Conservation (phyloP, 2,329 filamentous ascomycete genomes). For the Huntiella savannae region DNA sequence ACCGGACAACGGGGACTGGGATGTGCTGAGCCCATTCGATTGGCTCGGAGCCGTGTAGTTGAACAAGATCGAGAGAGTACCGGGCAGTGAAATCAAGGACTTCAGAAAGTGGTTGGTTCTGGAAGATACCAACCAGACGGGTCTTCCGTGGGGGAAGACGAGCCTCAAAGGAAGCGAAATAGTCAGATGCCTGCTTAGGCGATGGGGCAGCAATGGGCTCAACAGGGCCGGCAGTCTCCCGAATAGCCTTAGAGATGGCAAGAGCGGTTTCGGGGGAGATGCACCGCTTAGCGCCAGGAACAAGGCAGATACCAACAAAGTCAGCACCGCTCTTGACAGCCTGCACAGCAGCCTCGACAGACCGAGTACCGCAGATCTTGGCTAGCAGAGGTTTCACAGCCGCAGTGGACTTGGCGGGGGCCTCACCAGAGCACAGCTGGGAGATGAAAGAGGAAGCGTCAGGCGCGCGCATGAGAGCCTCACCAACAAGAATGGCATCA, state of each 20-base stretch:
- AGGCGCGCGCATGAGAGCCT: slow-evolving; percentile 82
- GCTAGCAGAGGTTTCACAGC: slow-evolving; percentile 40
- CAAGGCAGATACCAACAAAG: slow-evolving; percentile 81
- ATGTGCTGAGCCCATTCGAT: slow-evolving; percentile 81
- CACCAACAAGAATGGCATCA: slow-evolving; percentile 81
- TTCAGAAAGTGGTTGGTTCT: slow-evolving; percentile 70
- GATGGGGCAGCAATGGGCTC: slow-evolving; percentile 16
- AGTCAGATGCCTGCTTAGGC: slow-evolving; percentile 35
- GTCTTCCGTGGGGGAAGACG: slow-evolving; percentile 39
- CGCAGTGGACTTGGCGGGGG: slow-evolving; percentile 17
- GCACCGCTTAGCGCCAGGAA: slow-evolving; percentile 59
- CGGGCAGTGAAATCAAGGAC: slow-evolving; percentile 59
- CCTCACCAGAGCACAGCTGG: slow-evolving; percentile 50
- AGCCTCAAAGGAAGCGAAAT: slow-evolving; percentile 40
- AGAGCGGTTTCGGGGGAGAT: slow-evolving; percentile 62
- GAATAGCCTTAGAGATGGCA: slow-evolving; percentile 63
- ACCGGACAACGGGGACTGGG: slow-evolving; percentile 76
- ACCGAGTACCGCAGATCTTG: slow-evolving; percentile 89
- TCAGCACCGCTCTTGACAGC: slow-evolving; percentile 80
- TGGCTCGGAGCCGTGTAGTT: slow-evolving; percentile 82
- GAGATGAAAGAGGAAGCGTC: slow-evolving; percentile 70
- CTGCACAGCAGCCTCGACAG: slow-evolving; percentile 55
- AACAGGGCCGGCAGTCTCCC: slow-evolving; percentile 18
- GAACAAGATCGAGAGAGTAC: slow-evolving; percentile 69
- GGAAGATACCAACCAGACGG: slow-evolving; percentile 82